Base-by-base conservation (phyloP, 2,329 filamentous ascomycete genomes). In the Sclerotiophoma versabilis region DNA sequence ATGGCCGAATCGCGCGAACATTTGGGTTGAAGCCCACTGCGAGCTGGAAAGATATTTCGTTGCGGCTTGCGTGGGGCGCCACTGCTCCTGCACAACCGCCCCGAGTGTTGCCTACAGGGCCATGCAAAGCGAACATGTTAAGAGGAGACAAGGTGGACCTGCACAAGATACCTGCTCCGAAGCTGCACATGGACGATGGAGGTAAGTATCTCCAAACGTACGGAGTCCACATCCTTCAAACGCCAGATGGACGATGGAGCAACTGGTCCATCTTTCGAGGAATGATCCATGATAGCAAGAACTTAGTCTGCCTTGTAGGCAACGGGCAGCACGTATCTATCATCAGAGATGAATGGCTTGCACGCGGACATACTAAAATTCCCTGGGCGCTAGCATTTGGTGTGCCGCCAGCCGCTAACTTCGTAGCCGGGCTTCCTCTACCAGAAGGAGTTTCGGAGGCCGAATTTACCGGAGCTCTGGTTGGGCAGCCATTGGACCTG, bases 161-260 rank as follows among this genome's bases (percentile, higher is more conserved):
- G 4, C 25, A 30, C 4, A 48, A 50, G 14, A 33, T 64, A 5
- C 61, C 81, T 0, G 72, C 70, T 0, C 81, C 80, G 0, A 64
- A 81, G 0, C 38, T 55, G 9, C 79, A 83, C 60, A 48, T 77
- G 51, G 60, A 63, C 0, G 81, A 83, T 45, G 80, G 81, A 0
- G 81, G 81, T 0, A 79, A 78, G 44, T 83, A 82, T 49, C 62
- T 83, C 19, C 79, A 81, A 54, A 83, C 80, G 0, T 81, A 77
- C 49, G 81, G 81, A 3, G 79, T 83, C 66, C 76, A 82, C 44
- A 63, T 82, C 8, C 58, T 83, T 0, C 76, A 79, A 55, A 72
- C 76, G 0, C 80, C 81, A 0, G 78, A 80, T 52, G 73, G 72
- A 1, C 68, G 65, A 10, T 83, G 81, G 81, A 80, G 77, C 0